Conservation (phyloP, 108 stramenopile species). For the Stephanodiscus triporus region DNA sequence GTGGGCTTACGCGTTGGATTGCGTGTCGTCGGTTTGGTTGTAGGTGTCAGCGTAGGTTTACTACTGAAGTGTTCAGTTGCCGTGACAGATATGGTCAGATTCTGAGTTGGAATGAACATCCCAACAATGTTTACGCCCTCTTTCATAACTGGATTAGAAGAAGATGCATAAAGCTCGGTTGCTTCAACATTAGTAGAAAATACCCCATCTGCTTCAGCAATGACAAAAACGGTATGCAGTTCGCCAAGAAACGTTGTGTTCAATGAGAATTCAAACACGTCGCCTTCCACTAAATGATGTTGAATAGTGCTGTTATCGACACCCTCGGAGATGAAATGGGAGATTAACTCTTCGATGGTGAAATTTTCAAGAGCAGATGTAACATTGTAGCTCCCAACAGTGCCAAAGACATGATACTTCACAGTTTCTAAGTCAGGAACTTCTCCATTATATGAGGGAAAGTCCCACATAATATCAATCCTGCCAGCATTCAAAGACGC, state of each 20-base stretch:
- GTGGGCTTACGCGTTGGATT: too few species aligned
- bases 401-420: neutral
- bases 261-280: neutral
- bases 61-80: neutral
- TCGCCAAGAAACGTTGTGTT: neutral
- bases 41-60: neutral
- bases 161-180: neutral
- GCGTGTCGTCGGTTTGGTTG: neutral
- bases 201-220: conserved; percentile 12
- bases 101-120: conserved; percentile 1
- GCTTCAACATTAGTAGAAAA: neutral
- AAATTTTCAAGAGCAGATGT: conserved; percentile 1
- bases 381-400: conserved; percentile 5
- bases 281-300: conserved; percentile 8
- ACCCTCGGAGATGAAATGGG: neutral
- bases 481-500: neutral
- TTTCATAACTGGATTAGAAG: conserved; percentile 7
- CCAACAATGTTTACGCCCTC: conserved; percentile 9
- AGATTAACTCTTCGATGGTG: neutral
- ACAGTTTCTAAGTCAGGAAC: neutral
- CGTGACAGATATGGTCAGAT: neutral
- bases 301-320: neutral
- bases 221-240: conserved; percentile 6
- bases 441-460: neutral
- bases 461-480: conserved; percentile 10